Percentiles rank a stretch among this genome's conserved stretches.
These are phyloP conservation scores for Picea glauca DNA, from an alignment of 75 land plant genomes.

Conservation along the genomic window DNA sequence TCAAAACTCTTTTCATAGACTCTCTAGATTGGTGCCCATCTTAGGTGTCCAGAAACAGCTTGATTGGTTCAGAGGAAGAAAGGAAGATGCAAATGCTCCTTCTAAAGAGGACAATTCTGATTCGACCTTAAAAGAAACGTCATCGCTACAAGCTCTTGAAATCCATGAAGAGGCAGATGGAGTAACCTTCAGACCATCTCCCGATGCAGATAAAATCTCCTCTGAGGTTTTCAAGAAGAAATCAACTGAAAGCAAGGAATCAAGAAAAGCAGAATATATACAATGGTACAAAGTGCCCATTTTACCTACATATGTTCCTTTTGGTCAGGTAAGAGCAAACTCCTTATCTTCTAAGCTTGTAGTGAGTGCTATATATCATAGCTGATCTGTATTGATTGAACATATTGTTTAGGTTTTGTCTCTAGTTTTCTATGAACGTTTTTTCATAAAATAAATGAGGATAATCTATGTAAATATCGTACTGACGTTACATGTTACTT, in stretches of 20 bases:
- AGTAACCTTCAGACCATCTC: slow-evolving; percentile 49
- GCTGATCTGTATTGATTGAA: background rate
- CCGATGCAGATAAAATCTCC: slow-evolving; percentile 22
- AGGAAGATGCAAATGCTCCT: slow-evolving; percentile 17
- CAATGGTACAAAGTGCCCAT: slow-evolving; percentile 64
- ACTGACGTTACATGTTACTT: too few species aligned
- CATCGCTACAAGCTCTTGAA: slow-evolving; percentile 63
- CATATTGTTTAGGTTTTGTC: background rate
- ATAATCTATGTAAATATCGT: too few species aligned
- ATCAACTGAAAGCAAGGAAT: slow-evolving; percentile 17
- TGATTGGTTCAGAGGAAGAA: slow-evolving; percentile 35
- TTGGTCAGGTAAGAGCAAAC: slow-evolving; percentile 63
- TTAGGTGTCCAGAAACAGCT: slow-evolving; percentile 54
- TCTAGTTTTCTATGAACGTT: too few species aligned
- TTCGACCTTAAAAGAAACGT: slow-evolving; percentile 24
- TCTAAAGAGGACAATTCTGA: slow-evolving; percentile 10
- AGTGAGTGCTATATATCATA: background rate
- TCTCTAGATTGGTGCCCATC: slow-evolving; percentile 79
- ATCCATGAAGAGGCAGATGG: slow-evolving; percentile 74
- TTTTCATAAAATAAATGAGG: too few species aligned
- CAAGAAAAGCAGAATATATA: slow-evolving; percentile 12
- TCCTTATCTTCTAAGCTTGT: background rate
- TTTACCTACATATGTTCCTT: slow-evolving; percentile 90
- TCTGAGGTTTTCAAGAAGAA: slow-evolving; percentile 12
- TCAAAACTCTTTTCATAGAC: slow-evolving; percentile 78